Evolutionary conservation across 2,329 filamentous ascomycete genomes (phyloP), one percentile per base, ranked within the genome.

Genomic region (Xylariaceae sp.): DNA sequence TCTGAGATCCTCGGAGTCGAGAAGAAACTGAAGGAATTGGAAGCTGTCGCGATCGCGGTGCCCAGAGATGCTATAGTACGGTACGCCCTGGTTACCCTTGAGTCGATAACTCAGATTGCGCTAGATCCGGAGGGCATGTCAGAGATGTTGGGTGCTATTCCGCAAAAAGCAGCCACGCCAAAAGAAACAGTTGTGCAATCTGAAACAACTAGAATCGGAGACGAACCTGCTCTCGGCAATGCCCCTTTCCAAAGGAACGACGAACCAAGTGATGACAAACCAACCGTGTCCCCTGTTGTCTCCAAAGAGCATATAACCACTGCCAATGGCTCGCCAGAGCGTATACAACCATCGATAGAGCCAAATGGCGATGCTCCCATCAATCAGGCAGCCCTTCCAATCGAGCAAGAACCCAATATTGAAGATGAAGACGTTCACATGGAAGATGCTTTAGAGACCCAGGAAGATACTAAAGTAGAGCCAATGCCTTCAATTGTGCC

Each of bases 1-100:
- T 70, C 71, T 48, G 71, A 82, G 58, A 81, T 83, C 36, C 65
- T 71, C 40, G 78, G 82, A 61, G 73, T 75, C 2, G 75, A 82
- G 54, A 68, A 68, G 0, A 73, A 80, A 48, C 60, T 84, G 31
- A 72, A 72, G 52, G 76, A 74, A 45, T 64, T 82, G 6, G 71
- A 76, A 50, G 64, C 62, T 3, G 61, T 71, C 51, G 61, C 71
- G 53, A 60, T 74, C 52, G 55, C 64, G 55, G 51, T 77, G 54
- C 63, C 74, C 42, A 69, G 71, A 14, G 69, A 73, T 41, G 72
- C 76, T 1, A 69, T 80, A 12, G 65, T 71, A 22, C 75, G 75
- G 2, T 80, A 78, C 55, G 75, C 75, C 2, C 66, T 73, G 7
- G 61, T 79, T 16, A 74, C 78, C 0, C 71, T 82, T 43, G 74